Base-by-base conservation (phyloP, 768 basidiomycete genomes). In the Lactifluus rugatus region DNA sequence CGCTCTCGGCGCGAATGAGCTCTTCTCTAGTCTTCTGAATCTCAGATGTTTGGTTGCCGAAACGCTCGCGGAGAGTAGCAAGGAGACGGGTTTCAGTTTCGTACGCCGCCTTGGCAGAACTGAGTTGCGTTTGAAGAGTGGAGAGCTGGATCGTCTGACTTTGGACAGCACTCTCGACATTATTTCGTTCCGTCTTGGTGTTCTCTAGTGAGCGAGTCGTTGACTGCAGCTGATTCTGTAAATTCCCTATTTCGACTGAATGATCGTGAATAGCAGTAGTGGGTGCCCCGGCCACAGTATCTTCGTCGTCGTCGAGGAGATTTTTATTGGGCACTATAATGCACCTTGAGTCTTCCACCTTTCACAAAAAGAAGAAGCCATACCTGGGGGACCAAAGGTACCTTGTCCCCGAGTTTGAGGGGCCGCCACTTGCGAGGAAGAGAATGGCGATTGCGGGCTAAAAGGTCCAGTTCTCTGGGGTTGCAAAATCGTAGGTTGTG, bases 1-100 rank as follows among this genome's bases (percentile, higher is more conserved):
- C 93, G 67, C 91, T 93, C 73, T 98, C 94, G 4, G 89, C 85
- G 42, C 79, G 77, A 63, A 99, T 98, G 37, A 97, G 74, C 58
- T 95, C 88, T 52, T 85, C 81, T 51, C 81, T 78, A 3, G 82
- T 70, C 68, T 82, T 86, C 65, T 84, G 79, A 28, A 96, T 86
- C 19, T 87, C 84, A 17, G 78, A 74, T 2, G 75, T 76, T 73
- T 96, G 94, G 8, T 76, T 73, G 0, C 76, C 71, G 48, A 79
- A 80, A 11, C 91, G 82, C 31, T 89, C 85, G 56, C 81, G 83
- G 31, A 95, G 76, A 26, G 80, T 78, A 17, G 78, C 68, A 13
- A 94, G 73, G 17, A 87, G 70, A 48, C 78, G 81, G 6, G 80
- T 84, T 74, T 99, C 95, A 0, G 84, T 85, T 69, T 94, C 93